Conservation (phyloP, 148 eudicot genomes). For the Drosera capensis region DNA sequence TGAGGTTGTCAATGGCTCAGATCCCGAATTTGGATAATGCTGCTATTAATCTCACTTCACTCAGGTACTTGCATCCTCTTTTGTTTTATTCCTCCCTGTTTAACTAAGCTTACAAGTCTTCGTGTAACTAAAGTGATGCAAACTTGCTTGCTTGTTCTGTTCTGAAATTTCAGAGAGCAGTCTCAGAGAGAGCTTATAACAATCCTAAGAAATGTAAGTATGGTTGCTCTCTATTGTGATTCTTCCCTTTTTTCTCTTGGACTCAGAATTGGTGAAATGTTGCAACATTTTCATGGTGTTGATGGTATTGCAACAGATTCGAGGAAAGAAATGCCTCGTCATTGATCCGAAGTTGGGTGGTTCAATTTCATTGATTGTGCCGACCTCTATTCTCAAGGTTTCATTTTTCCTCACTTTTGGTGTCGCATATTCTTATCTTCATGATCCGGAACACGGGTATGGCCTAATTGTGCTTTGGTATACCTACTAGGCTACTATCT, state of each 20-base stretch:
- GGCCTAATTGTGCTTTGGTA: no score
- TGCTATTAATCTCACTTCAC: constrained; percentile 51
- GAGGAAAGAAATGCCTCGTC: constrained; percentile 88
- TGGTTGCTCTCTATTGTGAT: not conserved
- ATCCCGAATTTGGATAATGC: constrained; percentile 80
- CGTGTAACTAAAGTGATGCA: not conserved
- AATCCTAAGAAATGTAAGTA: constrained; percentile 65
- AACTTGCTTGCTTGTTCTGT: not conserved
- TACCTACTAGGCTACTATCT: no score
- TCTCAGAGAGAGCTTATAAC: constrained; percentile 71
- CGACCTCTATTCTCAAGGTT: constrained; percentile 82
- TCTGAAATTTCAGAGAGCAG: constrained; percentile 41
- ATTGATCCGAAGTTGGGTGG: constrained; percentile 89
- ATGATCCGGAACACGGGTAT: no score
- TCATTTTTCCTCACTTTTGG: constrained; percentile 1
- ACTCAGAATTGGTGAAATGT: no score
- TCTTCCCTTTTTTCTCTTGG: not conserved
- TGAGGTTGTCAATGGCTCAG: constrained; percentile 79
- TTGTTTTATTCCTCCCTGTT: not conserved
- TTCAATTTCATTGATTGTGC: constrained; percentile 64
- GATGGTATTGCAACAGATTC: constrained; percentile 31
- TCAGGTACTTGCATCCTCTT: constrained; percentile 37
- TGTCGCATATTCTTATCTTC: no score
- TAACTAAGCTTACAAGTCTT: not conserved
- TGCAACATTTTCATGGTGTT: not conserved